Percentiles rank a stretch among this genome's conserved stretches.
These are phyloP conservation scores for Usnea hakonensis DNA, from an alignment of 495 filamentous ascomycete species.

Conservation along the genomic window DNA sequence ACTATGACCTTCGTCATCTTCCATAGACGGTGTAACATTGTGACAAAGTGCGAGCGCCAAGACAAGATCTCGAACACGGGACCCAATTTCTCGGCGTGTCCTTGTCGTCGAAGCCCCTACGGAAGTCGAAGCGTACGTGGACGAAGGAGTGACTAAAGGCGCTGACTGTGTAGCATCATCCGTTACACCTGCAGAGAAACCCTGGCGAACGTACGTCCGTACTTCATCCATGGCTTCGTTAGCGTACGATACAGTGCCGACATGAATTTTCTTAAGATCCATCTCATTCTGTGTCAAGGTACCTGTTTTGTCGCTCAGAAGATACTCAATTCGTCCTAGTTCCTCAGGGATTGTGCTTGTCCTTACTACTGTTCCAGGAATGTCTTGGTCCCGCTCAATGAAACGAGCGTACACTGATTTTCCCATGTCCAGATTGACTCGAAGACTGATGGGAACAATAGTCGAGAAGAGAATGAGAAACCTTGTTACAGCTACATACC, in stretches of 20 bases:
- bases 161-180: slow-evolving; percentile 29
- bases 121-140: slow-evolving; percentile 48
- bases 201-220: slow-evolving; percentile 71
- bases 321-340: slow-evolving; percentile 88
- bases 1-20: slow-evolving; percentile 70
- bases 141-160: slow-evolving; percentile 64
- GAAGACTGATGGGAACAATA: slow-evolving; percentile 93
- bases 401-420: slow-evolving; percentile 94
- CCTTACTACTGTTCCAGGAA: slow-evolving; percentile 83
- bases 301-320: slow-evolving; percentile 95
- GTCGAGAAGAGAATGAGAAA: slow-evolving; percentile 98
- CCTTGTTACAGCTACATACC: slow-evolving; percentile 93
- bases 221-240: slow-evolving; percentile 99
- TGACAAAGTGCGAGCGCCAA: slow-evolving; percentile 90
- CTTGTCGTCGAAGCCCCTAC: slow-evolving; percentile 58
- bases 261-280: slow-evolving; percentile 97
- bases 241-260: slow-evolving; percentile 95
- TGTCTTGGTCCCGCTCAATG: slow-evolving; percentile 84
- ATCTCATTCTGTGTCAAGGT: slow-evolving; percentile 97
- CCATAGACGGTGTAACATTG: slow-evolving; percentile 89
- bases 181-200: slow-evolving; percentile 50
- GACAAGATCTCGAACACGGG: slow-evolving; percentile 82
- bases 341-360: slow-evolving; percentile 98
- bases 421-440: slow-evolving; percentile 94
- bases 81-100: slow-evolving; percentile 85